A percentile compares a stretch with the other conserved stretches of the same genome.
These are phyloP conservation scores for Circinella minor DNA, from an alignment of 371 early-diverging fungal species.

Conservation along the genomic window DNA sequence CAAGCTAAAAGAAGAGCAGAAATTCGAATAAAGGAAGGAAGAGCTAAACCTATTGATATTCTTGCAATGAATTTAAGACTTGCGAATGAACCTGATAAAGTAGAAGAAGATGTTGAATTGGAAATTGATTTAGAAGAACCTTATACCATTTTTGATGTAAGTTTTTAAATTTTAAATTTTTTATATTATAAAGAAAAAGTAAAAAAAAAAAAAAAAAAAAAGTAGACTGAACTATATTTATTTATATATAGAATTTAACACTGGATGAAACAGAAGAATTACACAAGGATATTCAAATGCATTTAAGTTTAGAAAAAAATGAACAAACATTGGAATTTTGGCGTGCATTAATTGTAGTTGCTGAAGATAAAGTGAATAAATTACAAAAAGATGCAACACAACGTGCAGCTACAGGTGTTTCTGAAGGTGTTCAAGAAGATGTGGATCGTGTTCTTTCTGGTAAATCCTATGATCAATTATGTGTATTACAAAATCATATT, in stretches of 20 bases:
- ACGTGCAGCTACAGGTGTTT: conserved; percentile 37
- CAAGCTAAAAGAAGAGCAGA: conserved; percentile 92
- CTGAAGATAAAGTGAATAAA: conserved; percentile 70
- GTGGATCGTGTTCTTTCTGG: conserved; percentile 72
- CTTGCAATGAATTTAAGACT: conserved; percentile 87
- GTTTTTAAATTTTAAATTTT: too few species aligned
- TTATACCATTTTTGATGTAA: conserved; percentile 80
- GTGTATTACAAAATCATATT: conserved; percentile 74
- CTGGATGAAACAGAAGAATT: conserved; percentile 78
- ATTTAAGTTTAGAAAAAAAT: conserved; percentile 81
- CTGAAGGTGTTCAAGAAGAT: conserved; percentile 60
- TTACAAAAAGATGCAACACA: conserved; percentile 39
- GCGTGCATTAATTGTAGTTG: conserved; percentile 82
- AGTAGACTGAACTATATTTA: too few species aligned
- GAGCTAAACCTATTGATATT: conserved; percentile 93
- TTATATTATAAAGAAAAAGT: too few species aligned
- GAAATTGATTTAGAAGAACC: conserved; percentile 90
- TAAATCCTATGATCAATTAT: conserved; percentile 78
- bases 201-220: too few species aligned
- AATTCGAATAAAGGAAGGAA: conserved; percentile 85
- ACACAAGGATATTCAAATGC: conserved; percentile 85
- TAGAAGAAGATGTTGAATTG: conserved; percentile 73
- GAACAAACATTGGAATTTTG: conserved; percentile 80
- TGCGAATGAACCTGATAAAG: conserved; percentile 72
- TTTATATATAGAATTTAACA: conserved; percentile 50